phyloP scores from a whole-genome alignment of 352 stramenopile genomes.

The Phytopythium sindhum region DNA sequence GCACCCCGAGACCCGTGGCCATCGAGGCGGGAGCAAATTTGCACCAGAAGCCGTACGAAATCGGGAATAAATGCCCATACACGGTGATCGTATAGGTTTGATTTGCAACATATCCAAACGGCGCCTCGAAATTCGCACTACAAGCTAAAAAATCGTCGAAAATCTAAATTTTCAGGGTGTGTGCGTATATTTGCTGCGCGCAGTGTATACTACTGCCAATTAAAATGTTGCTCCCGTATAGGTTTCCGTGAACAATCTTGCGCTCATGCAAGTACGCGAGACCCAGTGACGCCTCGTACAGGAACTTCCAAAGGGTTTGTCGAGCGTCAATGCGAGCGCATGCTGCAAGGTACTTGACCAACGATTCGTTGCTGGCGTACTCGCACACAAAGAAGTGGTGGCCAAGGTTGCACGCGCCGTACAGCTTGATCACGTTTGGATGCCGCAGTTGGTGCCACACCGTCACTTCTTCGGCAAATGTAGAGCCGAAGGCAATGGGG shows the following conservation, averaged over 20 bases:
- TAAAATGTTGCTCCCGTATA: conserved; percentile 12
- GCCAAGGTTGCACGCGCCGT: conserved; percentile 5
- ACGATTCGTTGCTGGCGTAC: conserved; percentile 6
- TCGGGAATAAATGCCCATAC: too few relatives aligned
- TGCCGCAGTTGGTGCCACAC: conserved; percentile 13
- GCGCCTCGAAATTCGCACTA: too few relatives aligned
- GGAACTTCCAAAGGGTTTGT: conserved; percentile 6
- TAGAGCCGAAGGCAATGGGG: not conserved
- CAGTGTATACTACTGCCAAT: too few relatives aligned
- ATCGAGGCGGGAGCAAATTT: too few relatives aligned
- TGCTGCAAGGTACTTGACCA: conserved; percentile 1
- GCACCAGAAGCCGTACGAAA: too few relatives aligned
- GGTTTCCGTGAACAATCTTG: conserved; percentile 8
- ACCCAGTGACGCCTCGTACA: conserved; percentile 10
- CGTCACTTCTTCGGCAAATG: conserved; percentile 12
- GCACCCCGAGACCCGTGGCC: too few relatives aligned
- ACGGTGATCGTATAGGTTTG: too few relatives aligned
- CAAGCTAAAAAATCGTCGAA: too few relatives aligned
- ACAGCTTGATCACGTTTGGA: conserved; percentile 11
- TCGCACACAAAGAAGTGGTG: conserved; percentile 9
- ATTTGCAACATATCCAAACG: too few relatives aligned
- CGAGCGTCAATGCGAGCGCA: not conserved
- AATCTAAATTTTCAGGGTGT: too few relatives aligned
- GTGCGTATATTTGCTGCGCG: too few relatives aligned
- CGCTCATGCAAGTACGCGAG: conserved; percentile 12